Evolutionary conservation across 768 basidiomycete species (phyloP).

Genomic region (Tulasnella sp.): DNA sequence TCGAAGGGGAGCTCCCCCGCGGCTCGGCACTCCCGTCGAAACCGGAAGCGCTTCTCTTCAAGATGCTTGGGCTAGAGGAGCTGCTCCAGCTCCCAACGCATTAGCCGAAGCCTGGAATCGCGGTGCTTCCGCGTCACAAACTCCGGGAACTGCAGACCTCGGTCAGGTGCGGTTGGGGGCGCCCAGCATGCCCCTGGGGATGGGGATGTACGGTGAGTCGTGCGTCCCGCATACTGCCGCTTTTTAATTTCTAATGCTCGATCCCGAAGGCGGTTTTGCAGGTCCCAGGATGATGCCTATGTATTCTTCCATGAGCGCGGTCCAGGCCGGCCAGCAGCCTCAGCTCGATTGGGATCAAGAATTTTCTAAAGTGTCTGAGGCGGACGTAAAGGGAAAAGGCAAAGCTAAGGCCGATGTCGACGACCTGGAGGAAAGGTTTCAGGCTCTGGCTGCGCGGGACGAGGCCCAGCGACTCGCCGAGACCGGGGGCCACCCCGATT

Average conservation of each 20-base stretch:
- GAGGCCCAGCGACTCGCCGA: slow-evolving; percentile 38
- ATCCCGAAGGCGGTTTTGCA: neutral
- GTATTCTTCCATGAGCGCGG: slow-evolving; percentile 30
- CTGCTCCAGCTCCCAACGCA: neutral
- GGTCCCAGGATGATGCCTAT: slow-evolving; percentile 26
- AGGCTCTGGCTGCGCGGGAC: neutral
- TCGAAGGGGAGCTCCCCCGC: neutral
- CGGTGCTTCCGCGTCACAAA: neutral
- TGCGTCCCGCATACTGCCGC: slow-evolving; percentile 29
- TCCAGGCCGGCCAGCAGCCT: slow-evolving; percentile 30
- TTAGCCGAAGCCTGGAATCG: slow-evolving; percentile 15
- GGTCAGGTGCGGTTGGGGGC: neutral
- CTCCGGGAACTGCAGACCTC: neutral
- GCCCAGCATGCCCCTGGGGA: slow-evolving; percentile 33
- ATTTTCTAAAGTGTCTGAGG: slow-evolving; percentile 26
- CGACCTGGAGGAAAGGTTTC: slow-evolving; percentile 26
- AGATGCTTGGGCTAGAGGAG: neutral
- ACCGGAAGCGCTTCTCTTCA: neutral
- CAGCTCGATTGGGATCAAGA: slow-evolving; percentile 33
- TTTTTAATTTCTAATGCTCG: neutral
- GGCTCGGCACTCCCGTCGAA: neutral
- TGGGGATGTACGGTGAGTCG: slow-evolving; percentile 27
- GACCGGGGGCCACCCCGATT: slow-evolving; percentile 60
- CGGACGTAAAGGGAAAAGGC: slow-evolving; percentile 62
- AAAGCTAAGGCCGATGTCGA: slow-evolving; percentile 49